phyloP scores from a whole-genome alignment of 768 basidiomycete genomes.

The Russula virescens region DNA sequence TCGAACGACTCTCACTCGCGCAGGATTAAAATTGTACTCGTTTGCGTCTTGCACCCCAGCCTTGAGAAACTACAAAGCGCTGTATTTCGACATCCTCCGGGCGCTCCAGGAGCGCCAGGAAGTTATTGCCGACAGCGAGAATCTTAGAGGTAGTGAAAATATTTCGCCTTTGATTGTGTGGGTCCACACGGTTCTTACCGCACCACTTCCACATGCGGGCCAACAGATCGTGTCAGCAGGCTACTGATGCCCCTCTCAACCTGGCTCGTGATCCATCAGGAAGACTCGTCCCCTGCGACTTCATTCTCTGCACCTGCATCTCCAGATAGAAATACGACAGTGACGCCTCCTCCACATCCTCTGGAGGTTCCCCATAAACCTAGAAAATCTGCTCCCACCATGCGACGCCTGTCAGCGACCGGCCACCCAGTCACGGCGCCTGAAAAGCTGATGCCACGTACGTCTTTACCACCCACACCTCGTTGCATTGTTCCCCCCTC shows the following conservation, averaged over 20 bases:
- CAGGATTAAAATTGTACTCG: conserved; percentile 21
- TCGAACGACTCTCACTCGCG: conserved; percentile 21
- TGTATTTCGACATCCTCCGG: conserved; percentile 24
- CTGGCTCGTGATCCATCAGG: conserved; percentile 22
- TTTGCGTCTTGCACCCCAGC: conserved; percentile 21
- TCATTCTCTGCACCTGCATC: conserved; percentile 4
- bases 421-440: conserved; percentile 8
- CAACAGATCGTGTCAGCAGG: conserved; percentile 19
- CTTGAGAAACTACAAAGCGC: conserved; percentile 17
- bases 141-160: conserved; percentile 20
- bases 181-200: background rate
- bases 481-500: background rate
- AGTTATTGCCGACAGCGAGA: conserved; percentile 11
- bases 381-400: background rate
- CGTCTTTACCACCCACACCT: background rate
- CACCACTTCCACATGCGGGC: conserved; percentile 1
- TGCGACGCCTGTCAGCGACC: background rate
- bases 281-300: conserved; percentile 2
- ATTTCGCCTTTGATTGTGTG: background rate
- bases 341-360: background rate
- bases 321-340: background rate
- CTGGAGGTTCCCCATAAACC: background rate
- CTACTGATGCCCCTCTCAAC: conserved; percentile 23
- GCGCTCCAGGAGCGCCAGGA: conserved; percentile 20
- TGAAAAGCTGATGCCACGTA: conserved; percentile 24